Evolutionary conservation across 805 yeast species (phyloP).

Genomic region (Kodamaea neixiangensis): DNA sequence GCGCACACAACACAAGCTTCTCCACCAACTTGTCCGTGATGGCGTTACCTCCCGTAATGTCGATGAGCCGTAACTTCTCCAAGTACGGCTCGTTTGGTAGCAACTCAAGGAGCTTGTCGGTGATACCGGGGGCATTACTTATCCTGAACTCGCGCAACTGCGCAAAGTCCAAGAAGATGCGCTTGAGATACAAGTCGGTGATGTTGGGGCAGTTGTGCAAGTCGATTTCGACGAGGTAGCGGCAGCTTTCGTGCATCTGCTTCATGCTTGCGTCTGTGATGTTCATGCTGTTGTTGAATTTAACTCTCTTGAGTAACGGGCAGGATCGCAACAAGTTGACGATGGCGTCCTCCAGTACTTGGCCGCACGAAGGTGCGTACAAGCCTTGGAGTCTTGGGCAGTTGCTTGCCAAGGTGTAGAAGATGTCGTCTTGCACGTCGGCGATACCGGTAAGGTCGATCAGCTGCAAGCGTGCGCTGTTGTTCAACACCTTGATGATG

Average conservation of each 20-base stretch:
- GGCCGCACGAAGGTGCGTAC: constrained; percentile 81
- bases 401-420: constrained; percentile 62
- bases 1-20: constrained; percentile 72
- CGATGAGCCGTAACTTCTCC: constrained; percentile 76
- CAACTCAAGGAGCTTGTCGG: constrained; percentile 63
- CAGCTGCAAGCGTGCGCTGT: constrained; percentile 74
- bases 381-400: constrained; percentile 85
- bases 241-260: constrained; percentile 69
- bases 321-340: constrained; percentile 59
- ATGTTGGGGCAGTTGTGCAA: constrained; percentile 78
- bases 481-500: constrained; percentile 60
- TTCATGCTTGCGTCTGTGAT: constrained; percentile 65
- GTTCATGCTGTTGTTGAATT: constrained; percentile 68
- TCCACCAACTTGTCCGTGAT: constrained; percentile 80
- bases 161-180: constrained; percentile 60
- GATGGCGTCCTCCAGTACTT: constrained; percentile 68
- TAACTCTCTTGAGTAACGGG: constrained; percentile 77
- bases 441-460: constrained; percentile 83
- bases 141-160: constrained; percentile 83
- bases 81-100: constrained; percentile 50
- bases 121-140: constrained; percentile 67
- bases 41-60: constrained; percentile 79
- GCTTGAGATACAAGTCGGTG: constrained; percentile 60
- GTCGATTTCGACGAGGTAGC: constrained; percentile 84
- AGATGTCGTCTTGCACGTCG: constrained; percentile 64